These are phyloP conservation scores for Mortierella sp. DNA, from an alignment of 371 early-diverging fungal genomes.

Conservation along the genomic window DNA sequence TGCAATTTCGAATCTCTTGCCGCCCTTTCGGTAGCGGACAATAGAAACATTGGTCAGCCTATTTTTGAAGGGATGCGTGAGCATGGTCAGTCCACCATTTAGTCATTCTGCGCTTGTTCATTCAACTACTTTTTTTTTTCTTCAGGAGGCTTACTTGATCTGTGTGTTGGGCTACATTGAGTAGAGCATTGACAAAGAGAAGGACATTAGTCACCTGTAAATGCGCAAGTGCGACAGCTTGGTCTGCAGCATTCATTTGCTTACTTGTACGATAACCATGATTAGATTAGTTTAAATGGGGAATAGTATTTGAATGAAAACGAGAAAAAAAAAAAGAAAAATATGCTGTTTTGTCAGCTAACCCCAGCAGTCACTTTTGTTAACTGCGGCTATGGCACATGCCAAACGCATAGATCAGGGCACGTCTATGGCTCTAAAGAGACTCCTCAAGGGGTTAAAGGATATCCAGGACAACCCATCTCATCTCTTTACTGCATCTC, in stretches of 20 bases:
- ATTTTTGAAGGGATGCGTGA: background rate
- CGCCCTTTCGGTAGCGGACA: conserved; percentile 96
- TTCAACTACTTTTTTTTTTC: background rate
- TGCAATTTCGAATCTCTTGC: conserved; percentile 97
- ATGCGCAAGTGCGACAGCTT: background rate
- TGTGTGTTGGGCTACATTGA: conserved; percentile 63
- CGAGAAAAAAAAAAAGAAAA: conserved; percentile 18
- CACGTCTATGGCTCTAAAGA: background rate
- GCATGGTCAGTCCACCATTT: background rate
- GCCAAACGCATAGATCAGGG: background rate
- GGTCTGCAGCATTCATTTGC: background rate
- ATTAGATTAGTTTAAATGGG: background rate
- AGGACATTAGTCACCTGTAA: background rate
- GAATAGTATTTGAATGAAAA: background rate
- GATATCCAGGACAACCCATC: background rate
- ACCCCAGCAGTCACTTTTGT: conserved; percentile 2
- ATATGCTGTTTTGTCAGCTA: background rate
- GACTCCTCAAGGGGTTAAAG: background rate
- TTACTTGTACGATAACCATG: conserved; percentile 36
- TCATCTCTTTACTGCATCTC: background rate
- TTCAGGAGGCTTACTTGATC: conserved; percentile 61
- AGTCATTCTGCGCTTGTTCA: background rate
- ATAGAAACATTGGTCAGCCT: conserved; percentile 96
- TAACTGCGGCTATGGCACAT: background rate
- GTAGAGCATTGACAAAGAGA: background rate